Evolutionary conservation across 345 rosid species (phyloP).

Genomic region (Eucalyptus lansdowneana): DNA sequence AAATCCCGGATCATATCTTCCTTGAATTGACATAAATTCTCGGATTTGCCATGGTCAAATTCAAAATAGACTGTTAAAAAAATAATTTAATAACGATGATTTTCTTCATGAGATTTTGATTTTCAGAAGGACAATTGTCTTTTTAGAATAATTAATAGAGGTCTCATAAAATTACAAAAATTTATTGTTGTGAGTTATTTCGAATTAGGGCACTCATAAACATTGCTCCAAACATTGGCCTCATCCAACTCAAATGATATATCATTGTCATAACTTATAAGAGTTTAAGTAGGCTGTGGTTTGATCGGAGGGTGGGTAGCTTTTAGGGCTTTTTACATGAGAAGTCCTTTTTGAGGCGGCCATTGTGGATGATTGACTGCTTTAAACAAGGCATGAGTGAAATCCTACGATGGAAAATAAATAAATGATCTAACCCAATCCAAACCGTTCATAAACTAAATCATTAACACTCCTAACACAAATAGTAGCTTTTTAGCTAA

Average conservation of each 20-base stretch:
- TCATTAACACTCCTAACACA: neutral
- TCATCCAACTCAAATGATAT: neutral
- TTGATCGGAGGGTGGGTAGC: neutral
- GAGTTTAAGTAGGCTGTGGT: neutral
- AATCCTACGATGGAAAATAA: neutral
- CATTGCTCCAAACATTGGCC: neutral
- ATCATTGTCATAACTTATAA: neutral
- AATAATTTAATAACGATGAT: neutral
- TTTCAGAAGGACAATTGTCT: neutral
- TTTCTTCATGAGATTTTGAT: neutral
- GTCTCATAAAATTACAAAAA: neutral
- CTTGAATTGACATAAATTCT: neutral
- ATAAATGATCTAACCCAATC: neutral
- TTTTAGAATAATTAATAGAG: neutral
- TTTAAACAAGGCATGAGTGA: neutral
- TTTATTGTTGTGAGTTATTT: neutral
- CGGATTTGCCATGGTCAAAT: neutral
- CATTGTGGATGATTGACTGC: neutral
- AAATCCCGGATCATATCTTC: neutral
- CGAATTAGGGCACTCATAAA: neutral
- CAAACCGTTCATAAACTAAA: neutral
- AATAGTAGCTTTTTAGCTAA: neutral
- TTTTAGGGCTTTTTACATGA: neutral
- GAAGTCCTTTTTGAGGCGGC: neutral
- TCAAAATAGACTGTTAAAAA: neutral